Percentiles rank a stretch among this genome's conserved stretches.
These are phyloP conservation scores for Tetrapyrgos nigripes DNA, from an alignment of 1,284 basidiomycete species.

Conservation along the genomic window DNA sequence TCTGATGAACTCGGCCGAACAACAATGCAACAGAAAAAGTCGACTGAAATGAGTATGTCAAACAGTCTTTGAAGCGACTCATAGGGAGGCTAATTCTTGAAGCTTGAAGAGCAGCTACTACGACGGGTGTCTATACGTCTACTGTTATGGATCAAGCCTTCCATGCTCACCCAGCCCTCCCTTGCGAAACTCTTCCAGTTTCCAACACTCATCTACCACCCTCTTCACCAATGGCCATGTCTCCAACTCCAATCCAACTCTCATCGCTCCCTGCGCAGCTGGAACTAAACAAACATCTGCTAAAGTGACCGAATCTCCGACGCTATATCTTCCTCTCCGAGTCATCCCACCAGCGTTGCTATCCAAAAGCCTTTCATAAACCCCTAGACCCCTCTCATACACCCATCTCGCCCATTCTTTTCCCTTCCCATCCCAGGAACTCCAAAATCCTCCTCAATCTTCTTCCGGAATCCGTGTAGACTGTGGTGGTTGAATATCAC, in stretches of 20 bases:
- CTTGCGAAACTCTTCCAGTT: background rate
- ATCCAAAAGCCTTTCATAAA: background rate
- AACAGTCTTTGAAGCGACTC: too few species aligned
- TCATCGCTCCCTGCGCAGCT: background rate
- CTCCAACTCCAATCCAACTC: background rate
- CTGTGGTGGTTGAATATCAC: slow-evolving; percentile 7
- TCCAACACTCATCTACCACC: slow-evolving; percentile 3
- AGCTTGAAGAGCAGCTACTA: too few species aligned
- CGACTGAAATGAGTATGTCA: too few species aligned
- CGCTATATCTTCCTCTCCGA: background rate
- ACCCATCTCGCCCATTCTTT: slow-evolving; percentile 1
- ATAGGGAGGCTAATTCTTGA: too few species aligned
- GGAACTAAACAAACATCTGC: slow-evolving; percentile 2
- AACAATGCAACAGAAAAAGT: too few species aligned
- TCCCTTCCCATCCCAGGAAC: slow-evolving; percentile 1
- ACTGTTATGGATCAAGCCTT: background rate
- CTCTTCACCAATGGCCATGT: slow-evolving; percentile 6
- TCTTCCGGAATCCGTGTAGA: background rate
- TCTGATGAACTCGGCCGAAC: too few species aligned
- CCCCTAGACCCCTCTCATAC: slow-evolving; percentile 1
- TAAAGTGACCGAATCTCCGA: background rate
- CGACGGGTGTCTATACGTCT: too few species aligned
- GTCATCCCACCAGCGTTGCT: background rate
- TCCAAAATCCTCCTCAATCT: background rate
- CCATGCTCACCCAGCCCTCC: background rate